Evolutionary conservation across 1,284 basidiomycete genomes (phyloP).

Genomic region (Trichosporon ovoides): DNA sequence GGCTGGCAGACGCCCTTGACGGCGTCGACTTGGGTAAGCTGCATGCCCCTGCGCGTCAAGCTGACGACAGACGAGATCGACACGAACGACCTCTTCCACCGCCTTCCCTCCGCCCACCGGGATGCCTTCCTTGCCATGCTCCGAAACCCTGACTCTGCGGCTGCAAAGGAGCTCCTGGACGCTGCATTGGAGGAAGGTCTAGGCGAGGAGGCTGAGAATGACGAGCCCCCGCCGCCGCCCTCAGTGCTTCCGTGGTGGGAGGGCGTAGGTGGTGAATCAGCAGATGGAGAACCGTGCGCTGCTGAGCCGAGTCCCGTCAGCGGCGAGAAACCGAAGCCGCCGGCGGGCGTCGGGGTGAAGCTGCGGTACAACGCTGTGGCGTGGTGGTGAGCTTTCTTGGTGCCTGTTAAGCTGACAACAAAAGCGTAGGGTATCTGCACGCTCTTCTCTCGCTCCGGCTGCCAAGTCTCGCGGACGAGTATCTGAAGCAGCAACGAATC

Average conservation of each 20-base stretch:
- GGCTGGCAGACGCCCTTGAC: constrained; percentile 28
- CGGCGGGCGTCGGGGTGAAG: constrained; percentile 29
- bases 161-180: constrained; percentile 33
- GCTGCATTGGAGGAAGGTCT: constrained; percentile 21
- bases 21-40: constrained; percentile 41
- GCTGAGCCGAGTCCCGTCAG: constrained; percentile 11
- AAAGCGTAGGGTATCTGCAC: constrained; percentile 45
- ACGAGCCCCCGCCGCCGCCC: constrained; percentile 6
- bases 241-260: constrained; percentile 22
- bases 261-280: constrained; percentile 1
- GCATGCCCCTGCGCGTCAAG: not conserved
- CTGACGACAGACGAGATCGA: constrained; percentile 39
- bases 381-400: constrained; percentile 31
- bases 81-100: constrained; percentile 42
- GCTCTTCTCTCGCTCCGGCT: constrained; percentile 34
- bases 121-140: constrained; percentile 41
- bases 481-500: constrained; percentile 12
- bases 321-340: constrained; percentile 12
- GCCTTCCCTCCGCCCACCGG: constrained; percentile 40
- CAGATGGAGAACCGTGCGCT: constrained; percentile 15
- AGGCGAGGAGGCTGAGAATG: constrained; percentile 13
- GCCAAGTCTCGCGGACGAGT: constrained; percentile 25
- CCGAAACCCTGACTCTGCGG: constrained; percentile 36
- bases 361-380: constrained; percentile 43
- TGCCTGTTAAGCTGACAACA: not conserved